Conservation (phyloP, 108 stramenopile genomes). For the Poteriospumella lacustris region DNA sequence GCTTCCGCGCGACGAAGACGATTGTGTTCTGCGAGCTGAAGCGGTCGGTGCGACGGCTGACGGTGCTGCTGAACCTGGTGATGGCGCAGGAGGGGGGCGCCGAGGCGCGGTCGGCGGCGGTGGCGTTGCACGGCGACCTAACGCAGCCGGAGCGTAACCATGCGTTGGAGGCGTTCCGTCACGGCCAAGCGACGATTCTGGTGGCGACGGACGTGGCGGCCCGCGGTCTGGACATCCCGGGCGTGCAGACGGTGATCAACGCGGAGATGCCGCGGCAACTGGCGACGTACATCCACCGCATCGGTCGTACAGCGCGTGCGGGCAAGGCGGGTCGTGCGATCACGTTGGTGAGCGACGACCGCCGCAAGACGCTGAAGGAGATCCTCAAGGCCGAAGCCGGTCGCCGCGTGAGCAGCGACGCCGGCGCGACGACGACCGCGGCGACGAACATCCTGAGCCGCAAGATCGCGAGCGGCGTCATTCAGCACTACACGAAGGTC, state of each 20-base stretch:
- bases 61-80: slow-evolving; percentile 40
- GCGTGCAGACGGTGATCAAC: slow-evolving; percentile 88
- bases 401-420: no score
- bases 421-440: slow-evolving; percentile 4
- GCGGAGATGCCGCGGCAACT: slow-evolving; percentile 90
- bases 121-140: slow-evolving; percentile 91
- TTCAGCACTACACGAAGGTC: slow-evolving; percentile 39
- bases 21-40: slow-evolving; percentile 83
- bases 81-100: no score
- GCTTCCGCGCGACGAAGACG: slow-evolving; percentile 58
- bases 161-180: slow-evolving; percentile 77
- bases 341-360: slow-evolving; percentile 73
- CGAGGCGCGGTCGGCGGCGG: no score
- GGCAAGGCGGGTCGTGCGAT: slow-evolving; percentile 83
- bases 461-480: slow-evolving; percentile 34
- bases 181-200: slow-evolving; percentile 79
- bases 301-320: slow-evolving; percentile 91
- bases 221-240: slow-evolving; percentile 64
- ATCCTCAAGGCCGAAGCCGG: slow-evolving; percentile 31
- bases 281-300: slow-evolving; percentile 89
- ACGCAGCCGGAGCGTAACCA: slow-evolving; percentile 73
- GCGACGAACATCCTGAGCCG: slow-evolving; percentile 32
- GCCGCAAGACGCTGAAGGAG: slow-evolving; percentile 32
- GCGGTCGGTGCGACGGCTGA: neutral
- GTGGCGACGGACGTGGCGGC: slow-evolving; percentile 95